Evolutionary conservation across 257 asterid genomes (phyloP).

Genomic region (Rauvolfia tetraphylla): DNA sequence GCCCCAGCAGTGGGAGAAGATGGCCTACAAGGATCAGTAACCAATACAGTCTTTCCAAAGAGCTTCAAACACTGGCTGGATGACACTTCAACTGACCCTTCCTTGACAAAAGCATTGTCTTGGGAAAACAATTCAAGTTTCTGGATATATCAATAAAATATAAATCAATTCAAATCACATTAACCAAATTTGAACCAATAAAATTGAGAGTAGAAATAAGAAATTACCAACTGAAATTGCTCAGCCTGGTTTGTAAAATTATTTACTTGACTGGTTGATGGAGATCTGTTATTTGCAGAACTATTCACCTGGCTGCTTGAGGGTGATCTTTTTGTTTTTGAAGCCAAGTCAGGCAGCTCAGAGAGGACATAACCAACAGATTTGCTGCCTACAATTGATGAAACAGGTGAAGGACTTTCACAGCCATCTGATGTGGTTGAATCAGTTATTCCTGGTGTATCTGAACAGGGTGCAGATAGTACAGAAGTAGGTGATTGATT

Average conservation of each 20-base stretch:
- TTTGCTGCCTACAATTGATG: constrained; percentile 36
- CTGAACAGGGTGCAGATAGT: constrained; percentile 56
- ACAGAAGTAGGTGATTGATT: constrained; percentile 78
- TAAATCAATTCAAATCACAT: not conserved
- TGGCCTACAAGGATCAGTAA: constrained; percentile 35
- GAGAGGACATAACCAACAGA: constrained; percentile 19
- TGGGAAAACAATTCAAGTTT: constrained; percentile 41
- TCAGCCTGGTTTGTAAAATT: constrained; percentile 42
- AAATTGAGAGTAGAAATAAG: constrained; percentile 1
- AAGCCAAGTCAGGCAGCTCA: constrained; percentile 27
- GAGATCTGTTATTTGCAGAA: constrained; percentile 30
- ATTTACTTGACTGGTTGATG: constrained; percentile 33
- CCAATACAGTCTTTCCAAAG: constrained; percentile 70
- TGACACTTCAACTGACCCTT: constrained; percentile 44
- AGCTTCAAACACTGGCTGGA: constrained; percentile 59
- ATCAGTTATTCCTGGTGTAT: constrained; percentile 36
- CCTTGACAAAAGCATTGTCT: constrained; percentile 30
- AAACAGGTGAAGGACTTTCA: constrained; percentile 40
- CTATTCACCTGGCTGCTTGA: constrained; percentile 36
- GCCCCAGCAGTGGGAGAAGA: constrained; percentile 24
- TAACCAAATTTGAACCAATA: not conserved
- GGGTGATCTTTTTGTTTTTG: constrained; percentile 33
- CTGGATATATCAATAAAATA: constrained; percentile 29
- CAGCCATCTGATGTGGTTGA: constrained; percentile 34
- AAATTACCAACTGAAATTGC: constrained; percentile 43